Evolutionary conservation across 2,329 filamentous ascomycete species (phyloP).

Genomic region (Xylariales sp.): DNA sequence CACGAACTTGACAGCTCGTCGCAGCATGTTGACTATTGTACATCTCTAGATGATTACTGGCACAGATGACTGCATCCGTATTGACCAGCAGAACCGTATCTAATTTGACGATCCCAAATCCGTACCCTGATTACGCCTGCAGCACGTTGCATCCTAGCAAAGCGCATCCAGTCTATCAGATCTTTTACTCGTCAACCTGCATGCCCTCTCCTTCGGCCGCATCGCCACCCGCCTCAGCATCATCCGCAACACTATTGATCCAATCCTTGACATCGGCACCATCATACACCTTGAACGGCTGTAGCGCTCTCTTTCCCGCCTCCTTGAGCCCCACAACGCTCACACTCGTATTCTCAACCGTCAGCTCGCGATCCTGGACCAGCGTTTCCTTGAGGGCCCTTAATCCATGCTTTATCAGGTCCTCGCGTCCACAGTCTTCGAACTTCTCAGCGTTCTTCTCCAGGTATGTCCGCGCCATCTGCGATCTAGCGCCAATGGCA

Average conservation of each 20-base stretch:
- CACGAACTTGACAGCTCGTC: background rate
- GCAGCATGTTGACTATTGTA: constrained; percentile 7
- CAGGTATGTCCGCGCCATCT: constrained; percentile 96
- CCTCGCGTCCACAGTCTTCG: constrained; percentile 68
- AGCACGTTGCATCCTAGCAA: background rate
- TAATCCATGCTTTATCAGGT: constrained; percentile 86
- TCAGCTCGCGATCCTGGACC: constrained; percentile 95
- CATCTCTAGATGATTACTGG: constrained; percentile 9
- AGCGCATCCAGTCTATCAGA: constrained; percentile 21
- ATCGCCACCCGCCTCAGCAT: constrained; percentile 43
- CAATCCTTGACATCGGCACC: constrained; percentile 81
- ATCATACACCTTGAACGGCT: constrained; percentile 88
- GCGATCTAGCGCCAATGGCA: constrained; percentile 89
- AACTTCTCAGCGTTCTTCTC: constrained; percentile 89
- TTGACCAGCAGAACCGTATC: constrained; percentile 6
- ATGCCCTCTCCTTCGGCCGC: constrained; percentile 34
- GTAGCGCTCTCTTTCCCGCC: constrained; percentile 52
- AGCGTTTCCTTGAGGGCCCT: constrained; percentile 91
- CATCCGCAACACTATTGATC: constrained; percentile 68
- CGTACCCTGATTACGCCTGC: background rate
- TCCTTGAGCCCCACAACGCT: constrained; percentile 68
- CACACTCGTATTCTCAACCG: constrained; percentile 92
- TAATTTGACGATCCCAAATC: constrained; percentile 7
- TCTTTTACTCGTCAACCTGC: constrained; percentile 38
- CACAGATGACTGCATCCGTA: constrained; percentile 10